Percentiles rank a stretch among this genome's conserved stretches.
Conservation (phyloP, 768 basidiomycete genomes). For the Glaciozyma antarctica region DNA sequence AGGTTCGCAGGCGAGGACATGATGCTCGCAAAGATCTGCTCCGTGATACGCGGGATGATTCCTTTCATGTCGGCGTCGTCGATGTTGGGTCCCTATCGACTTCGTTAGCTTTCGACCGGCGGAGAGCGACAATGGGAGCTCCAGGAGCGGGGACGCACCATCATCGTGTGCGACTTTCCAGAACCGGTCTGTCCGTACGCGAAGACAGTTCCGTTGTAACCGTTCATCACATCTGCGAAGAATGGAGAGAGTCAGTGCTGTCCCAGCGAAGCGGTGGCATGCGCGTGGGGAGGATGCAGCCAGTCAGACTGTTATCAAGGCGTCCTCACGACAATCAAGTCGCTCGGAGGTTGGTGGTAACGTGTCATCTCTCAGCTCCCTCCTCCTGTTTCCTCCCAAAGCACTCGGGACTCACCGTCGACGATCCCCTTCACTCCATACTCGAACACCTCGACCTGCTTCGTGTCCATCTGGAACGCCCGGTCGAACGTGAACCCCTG, state of each 20-base stretch:
- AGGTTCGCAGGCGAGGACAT: slow-evolving; percentile 87
- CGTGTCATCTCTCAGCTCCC: background rate
- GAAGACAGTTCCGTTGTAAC: slow-evolving; percentile 95
- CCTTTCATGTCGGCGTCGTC: slow-evolving; percentile 87
- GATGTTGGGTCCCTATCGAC: slow-evolving; percentile 81
- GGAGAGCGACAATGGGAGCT: slow-evolving; percentile 17
- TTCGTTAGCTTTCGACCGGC: background rate
- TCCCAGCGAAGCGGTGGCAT: background rate
- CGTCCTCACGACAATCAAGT: slow-evolving; percentile 7
- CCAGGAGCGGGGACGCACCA: slow-evolving; percentile 49
- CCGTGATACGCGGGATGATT: slow-evolving; percentile 94
- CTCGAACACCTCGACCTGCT: slow-evolving; percentile 91
- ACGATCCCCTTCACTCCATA: slow-evolving; percentile 98
- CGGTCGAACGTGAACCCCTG: slow-evolving; percentile 97
- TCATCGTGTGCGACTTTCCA: slow-evolving; percentile 96
- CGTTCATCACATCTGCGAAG: slow-evolving; percentile 79
- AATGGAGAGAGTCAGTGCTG: background rate
- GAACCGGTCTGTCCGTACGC: slow-evolving; percentile 72
- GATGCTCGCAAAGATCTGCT: slow-evolving; percentile 98
- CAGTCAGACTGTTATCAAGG: background rate
- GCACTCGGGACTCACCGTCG: slow-evolving; percentile 50
- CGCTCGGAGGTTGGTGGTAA: slow-evolving; percentile 5
- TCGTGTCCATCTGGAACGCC: slow-evolving; percentile 83
- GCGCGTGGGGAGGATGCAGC: background rate
- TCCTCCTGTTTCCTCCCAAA: background rate